Evolutionary conservation across 2,329 filamentous ascomycete species (phyloP), one percentile per base, ranked within the genome.

Genomic region (Colletotrichum sp.): DNA sequence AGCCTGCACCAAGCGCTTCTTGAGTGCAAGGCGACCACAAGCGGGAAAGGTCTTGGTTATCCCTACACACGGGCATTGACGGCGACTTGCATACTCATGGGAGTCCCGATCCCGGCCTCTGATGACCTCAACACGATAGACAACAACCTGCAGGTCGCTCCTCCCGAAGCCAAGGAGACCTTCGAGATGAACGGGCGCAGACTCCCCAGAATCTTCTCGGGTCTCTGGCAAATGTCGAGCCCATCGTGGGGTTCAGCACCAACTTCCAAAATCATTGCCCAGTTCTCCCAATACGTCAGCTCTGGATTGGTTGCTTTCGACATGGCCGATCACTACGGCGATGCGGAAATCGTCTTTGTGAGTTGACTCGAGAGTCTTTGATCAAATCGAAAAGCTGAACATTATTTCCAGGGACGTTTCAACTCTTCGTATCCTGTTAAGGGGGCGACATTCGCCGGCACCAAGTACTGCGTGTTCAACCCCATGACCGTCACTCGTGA

Each of bases 301-400:
- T 36, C 64, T 16, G 83, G 83, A 0, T 71, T 84, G 9, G 75
- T 73, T 2, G 80, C 83, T 8, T 77, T 81, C 13, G 83, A 84
- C 57, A 85, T 85, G 84, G 84, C 83, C 5, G 83, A 84, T 63
- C 83, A 85, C 58, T 84, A 85, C 67, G 67, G 72, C n/a, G 72
- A 74, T 30, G 72, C 72, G 4, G 72, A 74, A 7, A 65, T 74
- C 8, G 61, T 74, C 34, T 74, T 74, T 28, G 82, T 82, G 73
- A 71, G 82, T 64, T 8, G 8, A 0, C 9, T 24, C 12, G n/a
- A 21, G n/a, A n/a, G n/a, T n/a, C n/a, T n/a, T n/a, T n/a, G n/a
- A n/a, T n/a, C n/a, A n/a, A n/a, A n/a, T n/a, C n/a, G n/a, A n/a
- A n/a, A n/a, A n/a, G n/a, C n/a, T n/a, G n/a, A n/a, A n/a, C n/a